phyloP scores from a whole-genome alignment of 768 basidiomycete genomes.

The Boletellus sp. region DNA sequence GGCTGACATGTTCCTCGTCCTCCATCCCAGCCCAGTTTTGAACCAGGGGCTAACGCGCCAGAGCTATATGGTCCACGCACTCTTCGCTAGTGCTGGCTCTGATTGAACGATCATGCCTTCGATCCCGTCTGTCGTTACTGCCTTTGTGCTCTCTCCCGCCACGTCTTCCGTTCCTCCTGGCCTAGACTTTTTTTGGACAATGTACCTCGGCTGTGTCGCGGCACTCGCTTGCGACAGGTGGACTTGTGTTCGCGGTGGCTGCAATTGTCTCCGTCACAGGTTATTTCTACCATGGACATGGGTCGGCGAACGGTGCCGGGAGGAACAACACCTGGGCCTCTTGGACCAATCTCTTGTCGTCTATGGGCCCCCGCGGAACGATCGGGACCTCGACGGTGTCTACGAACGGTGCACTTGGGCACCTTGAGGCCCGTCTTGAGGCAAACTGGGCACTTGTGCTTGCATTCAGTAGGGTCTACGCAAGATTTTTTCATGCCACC shows the following conservation, averaged over 20 bases:
- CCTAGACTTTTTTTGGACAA: background rate
- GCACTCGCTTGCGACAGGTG: constrained; percentile 10
- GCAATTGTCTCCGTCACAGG: constrained; percentile 9
- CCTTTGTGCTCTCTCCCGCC: background rate
- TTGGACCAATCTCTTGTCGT: constrained; percentile 5
- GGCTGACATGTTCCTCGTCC: constrained; percentile 7
- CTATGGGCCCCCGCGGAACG: constrained; percentile 2
- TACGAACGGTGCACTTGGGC: background rate
- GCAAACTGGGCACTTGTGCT: background rate
- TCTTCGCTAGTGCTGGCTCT: background rate
- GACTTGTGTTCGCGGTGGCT: constrained; percentile 12
- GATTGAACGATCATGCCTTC: constrained; percentile 16
- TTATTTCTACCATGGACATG: constrained; percentile 16
- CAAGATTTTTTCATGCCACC: constrained; percentile 19
- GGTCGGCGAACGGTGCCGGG: background rate
- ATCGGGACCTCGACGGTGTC: background rate
- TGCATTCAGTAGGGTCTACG: constrained; percentile 18
- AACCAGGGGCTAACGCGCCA: constrained; percentile 2
- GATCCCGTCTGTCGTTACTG: constrained; percentile 10
- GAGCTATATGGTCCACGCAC: constrained; percentile 3
- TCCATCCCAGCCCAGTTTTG: constrained; percentile 2
- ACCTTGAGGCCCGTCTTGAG: constrained; percentile 13
- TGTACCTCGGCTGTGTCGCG: background rate
- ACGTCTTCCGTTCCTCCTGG: constrained; percentile 2
- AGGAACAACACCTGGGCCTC: constrained; percentile 6